Conservation (phyloP, 1,284 basidiomycete species). For the Puccinia triticina region DNA sequence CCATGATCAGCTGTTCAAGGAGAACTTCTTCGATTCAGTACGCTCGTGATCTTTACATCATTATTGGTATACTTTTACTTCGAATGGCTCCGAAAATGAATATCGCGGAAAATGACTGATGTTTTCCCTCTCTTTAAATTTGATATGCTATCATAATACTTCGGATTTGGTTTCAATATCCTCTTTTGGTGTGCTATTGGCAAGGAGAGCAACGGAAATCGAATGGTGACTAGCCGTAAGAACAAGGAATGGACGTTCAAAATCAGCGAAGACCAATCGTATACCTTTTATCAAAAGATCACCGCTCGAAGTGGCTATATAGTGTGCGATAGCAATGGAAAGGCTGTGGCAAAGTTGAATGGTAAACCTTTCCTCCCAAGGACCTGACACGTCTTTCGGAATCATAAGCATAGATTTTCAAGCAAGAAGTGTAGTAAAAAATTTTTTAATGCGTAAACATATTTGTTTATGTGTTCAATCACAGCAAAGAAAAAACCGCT, state of each 20-base stretch:
- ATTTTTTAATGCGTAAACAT: not conserved
- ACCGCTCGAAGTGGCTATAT: conserved; percentile 18
- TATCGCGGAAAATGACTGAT: not conserved
- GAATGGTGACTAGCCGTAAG: conserved; percentile 7
- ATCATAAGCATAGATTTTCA: not conserved
- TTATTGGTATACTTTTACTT: not conserved
- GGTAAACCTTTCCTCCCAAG: not conserved
- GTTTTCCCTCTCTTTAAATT: not conserved
- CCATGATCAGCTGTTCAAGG: conserved; percentile 10
- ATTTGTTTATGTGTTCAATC: not conserved
- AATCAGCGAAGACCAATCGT: conserved; percentile 10
- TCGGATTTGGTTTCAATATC: not conserved
- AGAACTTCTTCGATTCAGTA: conserved; percentile 9
- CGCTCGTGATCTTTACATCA: not conserved
- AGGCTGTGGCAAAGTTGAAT: not conserved
- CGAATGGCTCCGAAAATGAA: not conserved
- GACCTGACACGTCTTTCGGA: not conserved
- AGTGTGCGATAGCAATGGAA: conserved; percentile 9
- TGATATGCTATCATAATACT: too few relatives aligned
- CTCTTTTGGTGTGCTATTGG: not conserved
- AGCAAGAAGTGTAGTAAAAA: not conserved
- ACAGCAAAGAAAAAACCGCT: conserved; percentile 7
- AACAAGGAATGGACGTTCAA: conserved; percentile 22
- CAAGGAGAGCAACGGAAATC: conserved; percentile 20
- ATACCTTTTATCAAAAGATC: conserved; percentile 6